Conservation (phyloP, 208 protist species). For the Histomonas meleagridis region DNA sequence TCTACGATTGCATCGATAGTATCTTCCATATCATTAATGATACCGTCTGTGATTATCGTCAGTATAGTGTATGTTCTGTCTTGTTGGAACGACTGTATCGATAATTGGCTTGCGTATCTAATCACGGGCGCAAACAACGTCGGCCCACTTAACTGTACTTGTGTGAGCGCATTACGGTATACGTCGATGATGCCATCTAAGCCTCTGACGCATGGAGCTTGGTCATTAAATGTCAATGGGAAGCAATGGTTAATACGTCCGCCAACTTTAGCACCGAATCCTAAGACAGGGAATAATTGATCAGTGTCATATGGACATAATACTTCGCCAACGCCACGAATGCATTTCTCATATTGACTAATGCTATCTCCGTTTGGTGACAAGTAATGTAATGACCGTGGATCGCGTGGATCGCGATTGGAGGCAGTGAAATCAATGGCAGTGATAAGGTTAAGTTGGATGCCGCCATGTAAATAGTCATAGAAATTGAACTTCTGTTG, state of each 20-base stretch:
- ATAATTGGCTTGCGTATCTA: background rate
- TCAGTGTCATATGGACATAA: conserved; percentile 45
- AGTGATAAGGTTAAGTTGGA: conserved; percentile 44
- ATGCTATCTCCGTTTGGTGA: background rate
- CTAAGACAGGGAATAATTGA: conserved; percentile 42
- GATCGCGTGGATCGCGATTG: conserved; percentile 26
- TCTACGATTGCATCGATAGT: conserved; percentile 16
- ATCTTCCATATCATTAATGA: conserved; percentile 43
- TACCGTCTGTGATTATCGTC: conserved; percentile 40
- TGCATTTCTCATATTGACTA: conserved; percentile 38
- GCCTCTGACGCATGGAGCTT: conserved; percentile 14
- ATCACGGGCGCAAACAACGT: conserved; percentile 34
- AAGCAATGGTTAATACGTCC: conserved; percentile 40
- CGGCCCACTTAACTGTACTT: conserved; percentile 34
- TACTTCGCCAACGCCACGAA: conserved; percentile 38
- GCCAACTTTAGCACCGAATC: conserved; percentile 42
- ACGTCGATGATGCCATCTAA: background rate
- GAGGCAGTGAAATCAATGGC: conserved; percentile 49
- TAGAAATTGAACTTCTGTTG: conserved; percentile 40
- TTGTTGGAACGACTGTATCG: background rate
- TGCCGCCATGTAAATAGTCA: conserved; percentile 43
- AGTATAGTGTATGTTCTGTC: conserved; percentile 37
- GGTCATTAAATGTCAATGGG: conserved; percentile 34
- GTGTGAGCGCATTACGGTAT: conserved; percentile 28
- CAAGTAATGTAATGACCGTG: background rate